Conservation (phyloP, 768 basidiomycete species). For the Pleurotus tuoliensis region DNA sequence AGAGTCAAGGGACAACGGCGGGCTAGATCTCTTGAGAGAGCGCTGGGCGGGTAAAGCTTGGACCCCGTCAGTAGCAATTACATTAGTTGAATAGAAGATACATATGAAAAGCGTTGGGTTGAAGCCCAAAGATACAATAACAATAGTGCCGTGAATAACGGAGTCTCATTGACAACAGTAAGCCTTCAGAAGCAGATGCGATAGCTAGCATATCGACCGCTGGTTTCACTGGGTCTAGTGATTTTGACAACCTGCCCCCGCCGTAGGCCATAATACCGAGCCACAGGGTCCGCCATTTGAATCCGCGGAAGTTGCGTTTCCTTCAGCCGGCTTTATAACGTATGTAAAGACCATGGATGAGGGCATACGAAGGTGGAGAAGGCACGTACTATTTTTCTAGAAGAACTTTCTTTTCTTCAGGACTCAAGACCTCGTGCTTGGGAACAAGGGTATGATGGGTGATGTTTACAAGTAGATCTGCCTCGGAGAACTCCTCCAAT, state of each 20-base stretch:
- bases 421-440: constrained; percentile 79
- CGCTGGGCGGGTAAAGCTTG: not conserved
- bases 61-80: not conserved
- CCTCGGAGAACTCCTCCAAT: constrained; percentile 95
- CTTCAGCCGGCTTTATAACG: constrained; percentile 74
- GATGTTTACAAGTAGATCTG: constrained; percentile 96
- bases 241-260: constrained; percentile 99
- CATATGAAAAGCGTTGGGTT: not conserved
- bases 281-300: constrained; percentile 95
- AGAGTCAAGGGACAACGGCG: not conserved
- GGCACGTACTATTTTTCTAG: constrained; percentile 87
- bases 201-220: constrained; percentile 90
- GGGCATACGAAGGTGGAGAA: constrained; percentile 5
- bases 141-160: not conserved
- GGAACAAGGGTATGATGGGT: constrained; percentile 95
- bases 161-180: not conserved
- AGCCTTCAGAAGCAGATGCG: constrained; percentile 74
- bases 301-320: constrained; percentile 98
- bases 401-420: constrained; percentile 82
- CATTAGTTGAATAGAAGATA: no score
- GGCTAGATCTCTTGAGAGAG: not conserved
- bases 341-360: constrained; percentile 8
- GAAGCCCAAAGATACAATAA: not conserved
- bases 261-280: constrained; percentile 93
- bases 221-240: constrained; percentile 94